Percentiles rank a stretch among this genome's conserved stretches.
These are phyloP conservation scores for Exophiala spinifera DNA, from an alignment of 2,329 filamentous ascomycete species.

Conservation along the genomic window DNA sequence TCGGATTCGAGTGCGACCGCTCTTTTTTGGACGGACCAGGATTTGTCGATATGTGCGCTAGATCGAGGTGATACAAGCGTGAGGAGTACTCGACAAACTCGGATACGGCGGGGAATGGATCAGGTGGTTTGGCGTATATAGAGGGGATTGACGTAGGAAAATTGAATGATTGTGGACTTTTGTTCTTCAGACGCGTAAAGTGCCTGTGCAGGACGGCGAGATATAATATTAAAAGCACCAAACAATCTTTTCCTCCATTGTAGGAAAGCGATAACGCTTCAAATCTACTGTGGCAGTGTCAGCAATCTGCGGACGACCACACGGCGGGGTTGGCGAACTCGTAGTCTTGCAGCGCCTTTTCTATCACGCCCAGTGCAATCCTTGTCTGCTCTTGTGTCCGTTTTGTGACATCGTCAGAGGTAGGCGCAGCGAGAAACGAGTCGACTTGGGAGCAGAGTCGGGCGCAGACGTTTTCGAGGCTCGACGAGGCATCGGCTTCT, in stretches of 20 bases:
- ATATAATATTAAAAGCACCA: constrained; percentile 85
- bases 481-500: constrained; percentile 28
- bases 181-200: constrained; percentile 25
- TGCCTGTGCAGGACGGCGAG: constrained; percentile 58
- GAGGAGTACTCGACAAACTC: constrained; percentile 71
- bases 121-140: constrained; percentile 81
- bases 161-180: neutral
- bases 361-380: constrained; percentile 68
- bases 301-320: neutral
- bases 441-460: constrained; percentile 59
- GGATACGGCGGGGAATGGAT: constrained; percentile 85
- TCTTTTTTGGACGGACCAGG: constrained; percentile 37
- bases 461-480: constrained; percentile 61
- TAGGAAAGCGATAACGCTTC: constrained; percentile 85
- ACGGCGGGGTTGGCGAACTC: constrained; percentile 51
- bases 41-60: constrained; percentile 68
- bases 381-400: constrained; percentile 72
- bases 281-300: constrained; percentile 49
- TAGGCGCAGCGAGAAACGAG: constrained; percentile 62
- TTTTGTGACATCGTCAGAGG: constrained; percentile 55
- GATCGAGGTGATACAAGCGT: constrained; percentile 67
- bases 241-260: constrained; percentile 96
- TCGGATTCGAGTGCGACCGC: constrained; percentile 24
- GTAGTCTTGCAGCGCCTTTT: constrained; percentile 72
- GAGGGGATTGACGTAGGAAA: constrained; percentile 63